These are phyloP conservation scores for Ceriops tagal DNA, from an alignment of 345 rosid genomes.

Conservation along the genomic window DNA sequence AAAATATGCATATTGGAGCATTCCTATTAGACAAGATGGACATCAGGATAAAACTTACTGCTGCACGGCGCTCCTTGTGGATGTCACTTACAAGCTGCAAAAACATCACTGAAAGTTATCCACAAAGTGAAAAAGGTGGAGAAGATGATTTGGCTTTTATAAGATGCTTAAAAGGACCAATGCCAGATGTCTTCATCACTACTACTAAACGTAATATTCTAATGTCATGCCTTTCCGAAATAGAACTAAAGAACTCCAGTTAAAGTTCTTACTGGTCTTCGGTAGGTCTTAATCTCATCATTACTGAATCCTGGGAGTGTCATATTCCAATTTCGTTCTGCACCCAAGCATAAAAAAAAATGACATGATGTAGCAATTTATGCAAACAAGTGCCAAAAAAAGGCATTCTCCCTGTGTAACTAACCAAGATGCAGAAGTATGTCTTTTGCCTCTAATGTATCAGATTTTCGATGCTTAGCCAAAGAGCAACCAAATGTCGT, in stretches of 20 bases:
- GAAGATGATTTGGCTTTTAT: neutral
- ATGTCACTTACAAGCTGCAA: conserved; percentile 68
- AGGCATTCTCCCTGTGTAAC: conserved; percentile 28
- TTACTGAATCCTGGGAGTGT: conserved; percentile 82
- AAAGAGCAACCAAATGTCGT: conserved; percentile 93
- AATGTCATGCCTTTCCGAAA: neutral
- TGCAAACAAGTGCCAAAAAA: conserved; percentile 6
- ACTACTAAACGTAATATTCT: neutral
- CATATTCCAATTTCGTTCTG: conserved; percentile 93
- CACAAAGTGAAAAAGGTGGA: neutral
- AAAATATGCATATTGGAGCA: neutral
- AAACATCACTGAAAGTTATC: neutral
- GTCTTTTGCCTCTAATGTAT: conserved; percentile 91
- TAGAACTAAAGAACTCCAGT: conserved; percentile 9
- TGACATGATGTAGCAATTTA: conserved; percentile 8
- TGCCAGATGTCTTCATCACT: neutral
- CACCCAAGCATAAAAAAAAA: conserved; percentile 22
- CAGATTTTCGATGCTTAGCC: conserved; percentile 95
- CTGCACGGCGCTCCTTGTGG: conserved; percentile 88
- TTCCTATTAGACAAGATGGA: neutral
- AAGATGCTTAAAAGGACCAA: neutral
- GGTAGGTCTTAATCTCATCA: conserved; percentile 84
- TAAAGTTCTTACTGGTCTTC: conserved; percentile 58
- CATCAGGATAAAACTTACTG: conserved; percentile 42
- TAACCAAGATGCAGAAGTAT: conserved; percentile 90